These are phyloP conservation scores for Lentinus polychrous DNA, from an alignment of 1,284 basidiomycete species.

Conservation along the genomic window DNA sequence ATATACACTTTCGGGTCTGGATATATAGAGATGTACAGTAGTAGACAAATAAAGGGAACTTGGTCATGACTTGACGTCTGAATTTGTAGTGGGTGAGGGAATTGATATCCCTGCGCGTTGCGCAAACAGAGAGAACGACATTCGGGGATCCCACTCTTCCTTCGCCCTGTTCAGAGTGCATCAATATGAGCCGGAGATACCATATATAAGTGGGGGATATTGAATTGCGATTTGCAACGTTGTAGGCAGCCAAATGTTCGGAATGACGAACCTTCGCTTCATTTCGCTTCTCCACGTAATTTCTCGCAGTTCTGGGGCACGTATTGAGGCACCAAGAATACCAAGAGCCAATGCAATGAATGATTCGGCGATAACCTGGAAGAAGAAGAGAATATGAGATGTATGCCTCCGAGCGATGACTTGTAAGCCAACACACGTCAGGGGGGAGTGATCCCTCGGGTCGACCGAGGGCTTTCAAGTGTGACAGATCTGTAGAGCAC, in stretches of 20 bases:
- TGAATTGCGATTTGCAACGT: neutral
- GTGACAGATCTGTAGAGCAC: conserved; percentile 52
- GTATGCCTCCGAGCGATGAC: neutral
- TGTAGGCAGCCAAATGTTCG: neutral
- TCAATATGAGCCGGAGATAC: neutral
- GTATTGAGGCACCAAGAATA: conserved; percentile 57
- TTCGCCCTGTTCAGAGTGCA: conserved; percentile 44
- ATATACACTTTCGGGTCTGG: no score
- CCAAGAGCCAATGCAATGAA: conserved; percentile 60
- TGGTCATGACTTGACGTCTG: neutral
- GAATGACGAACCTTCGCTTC: conserved; percentile 60
- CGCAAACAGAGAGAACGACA: conserved; percentile 64
- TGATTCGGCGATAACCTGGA: conserved; percentile 68
- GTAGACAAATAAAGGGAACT: neutral
- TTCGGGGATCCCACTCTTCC: conserved; percentile 73
- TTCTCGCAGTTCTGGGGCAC: conserved; percentile 65
- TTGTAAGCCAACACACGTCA: conserved; percentile 39
- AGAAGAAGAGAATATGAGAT: neutral
- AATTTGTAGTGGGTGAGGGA: conserved; percentile 3
- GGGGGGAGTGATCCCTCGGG: conserved; percentile 59
- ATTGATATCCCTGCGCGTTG: conserved; percentile 43
- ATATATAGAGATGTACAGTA: neutral
- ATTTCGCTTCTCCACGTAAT: conserved; percentile 89
- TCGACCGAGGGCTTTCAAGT: conserved; percentile 64
- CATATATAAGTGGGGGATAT: neutral